phyloP scores from a whole-genome alignment of 306 rosid species.

The Malus fusca region DNA sequence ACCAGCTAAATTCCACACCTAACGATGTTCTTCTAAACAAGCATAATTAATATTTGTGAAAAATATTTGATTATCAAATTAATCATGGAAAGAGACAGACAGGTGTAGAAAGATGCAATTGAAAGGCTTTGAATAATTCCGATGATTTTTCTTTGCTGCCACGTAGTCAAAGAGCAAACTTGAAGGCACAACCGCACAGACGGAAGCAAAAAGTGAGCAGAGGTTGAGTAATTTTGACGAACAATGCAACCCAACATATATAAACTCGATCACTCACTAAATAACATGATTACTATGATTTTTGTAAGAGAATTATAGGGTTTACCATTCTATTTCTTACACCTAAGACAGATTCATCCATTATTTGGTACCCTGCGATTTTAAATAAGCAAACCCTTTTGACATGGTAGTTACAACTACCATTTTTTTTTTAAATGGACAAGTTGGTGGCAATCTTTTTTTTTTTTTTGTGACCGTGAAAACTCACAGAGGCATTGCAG shows the following conservation, averaged over 20 bases:
- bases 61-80: neutral
- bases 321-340: no score
- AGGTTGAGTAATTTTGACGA: conserved; percentile 16
- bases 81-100: neutral
- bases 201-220: neutral
- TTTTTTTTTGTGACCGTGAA: no score
- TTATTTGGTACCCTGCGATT: no score
- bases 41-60: neutral
- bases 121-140: no score
- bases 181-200: neutral
- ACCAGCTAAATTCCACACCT: conserved; percentile 7
- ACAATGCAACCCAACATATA: neutral
- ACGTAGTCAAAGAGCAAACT: neutral
- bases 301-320: no score
- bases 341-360: no score
- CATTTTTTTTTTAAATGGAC: no score
- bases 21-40: neutral
- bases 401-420: no score
- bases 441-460: no score
- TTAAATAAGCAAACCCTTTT: no score
- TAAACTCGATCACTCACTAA: neutral
- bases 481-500: no score
- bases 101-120: neutral
- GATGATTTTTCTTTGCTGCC: neutral
- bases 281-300: neutral